phyloP scores from a whole-genome alignment of 73 alveolate genomes.

The Effrenium voratum region DNA sequence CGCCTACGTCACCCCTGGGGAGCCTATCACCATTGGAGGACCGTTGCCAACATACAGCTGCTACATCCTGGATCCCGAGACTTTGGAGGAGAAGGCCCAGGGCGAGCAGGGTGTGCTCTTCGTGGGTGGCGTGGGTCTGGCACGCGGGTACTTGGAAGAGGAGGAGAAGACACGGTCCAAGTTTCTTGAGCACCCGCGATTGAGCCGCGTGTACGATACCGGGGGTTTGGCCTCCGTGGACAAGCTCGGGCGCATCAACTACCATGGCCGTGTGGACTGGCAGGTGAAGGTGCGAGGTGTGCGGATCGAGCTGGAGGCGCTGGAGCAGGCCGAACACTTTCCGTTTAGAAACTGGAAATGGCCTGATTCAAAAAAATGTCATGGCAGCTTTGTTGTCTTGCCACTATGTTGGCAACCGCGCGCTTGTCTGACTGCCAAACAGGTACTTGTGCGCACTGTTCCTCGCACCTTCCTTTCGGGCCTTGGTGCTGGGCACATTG shows the following conservation, averaged over 20 bases:
- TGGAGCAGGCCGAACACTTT: slow-evolving; percentile 78
- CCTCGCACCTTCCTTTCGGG: too few relatives aligned
- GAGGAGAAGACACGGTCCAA: slow-evolving; percentile 51
- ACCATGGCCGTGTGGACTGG: slow-evolving; percentile 70
- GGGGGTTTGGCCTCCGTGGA: slow-evolving; percentile 40
- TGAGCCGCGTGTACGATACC: slow-evolving; percentile 35
- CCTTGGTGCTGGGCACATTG: too few relatives aligned
- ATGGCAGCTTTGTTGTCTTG: too few relatives aligned
- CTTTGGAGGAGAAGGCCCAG: not conserved
- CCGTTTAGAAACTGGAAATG: too few relatives aligned
- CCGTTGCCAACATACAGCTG: slow-evolving; percentile 32
- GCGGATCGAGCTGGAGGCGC: slow-evolving; percentile 74
- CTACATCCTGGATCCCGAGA: slow-evolving; percentile 38
- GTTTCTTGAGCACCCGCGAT: not conserved
- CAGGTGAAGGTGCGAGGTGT: slow-evolving; percentile 72
- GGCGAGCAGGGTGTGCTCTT: slow-evolving; percentile 46
- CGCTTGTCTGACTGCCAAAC: too few relatives aligned
- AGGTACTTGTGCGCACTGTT: too few relatives aligned
- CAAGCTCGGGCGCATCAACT: slow-evolving; percentile 28
- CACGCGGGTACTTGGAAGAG: slow-evolving; percentile 69
- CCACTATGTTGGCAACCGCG: too few relatives aligned
- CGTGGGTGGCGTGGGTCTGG: slow-evolving; percentile 48
- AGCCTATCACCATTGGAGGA: slow-evolving; percentile 25
- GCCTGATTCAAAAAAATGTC: too few relatives aligned
- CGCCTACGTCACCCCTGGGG: slow-evolving; percentile 21